These are phyloP conservation scores for Lomentospora prolificans DNA, from an alignment of 2,329 filamentous ascomycete species.

Conservation along the genomic window DNA sequence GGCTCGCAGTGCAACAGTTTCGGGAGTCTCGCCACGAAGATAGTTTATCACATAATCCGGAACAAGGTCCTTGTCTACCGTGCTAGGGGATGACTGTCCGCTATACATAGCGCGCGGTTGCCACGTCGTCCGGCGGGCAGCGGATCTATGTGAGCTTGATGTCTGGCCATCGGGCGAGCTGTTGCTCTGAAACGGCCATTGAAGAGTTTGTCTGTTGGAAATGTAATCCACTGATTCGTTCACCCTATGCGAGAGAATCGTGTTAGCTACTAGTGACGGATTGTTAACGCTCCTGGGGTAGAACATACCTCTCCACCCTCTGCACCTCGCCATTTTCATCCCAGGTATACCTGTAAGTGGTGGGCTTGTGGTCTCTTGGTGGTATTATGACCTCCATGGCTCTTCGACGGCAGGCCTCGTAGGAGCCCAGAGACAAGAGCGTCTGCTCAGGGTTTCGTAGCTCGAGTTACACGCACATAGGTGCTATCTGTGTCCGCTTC, in stretches of 20 bases:
- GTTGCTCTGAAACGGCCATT: constrained; percentile 13
- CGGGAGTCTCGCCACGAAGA: constrained; percentile 44
- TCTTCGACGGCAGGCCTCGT: not conserved
- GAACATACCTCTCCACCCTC: constrained; percentile 11
- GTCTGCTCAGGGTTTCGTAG: not conserved
- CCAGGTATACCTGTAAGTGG: constrained; percentile 13
- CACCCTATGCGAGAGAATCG: not conserved
- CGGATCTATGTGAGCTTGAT: not conserved
- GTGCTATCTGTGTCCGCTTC: not conserved
- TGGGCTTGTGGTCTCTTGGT: constrained; percentile 12
- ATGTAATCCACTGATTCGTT: constrained; percentile 4
- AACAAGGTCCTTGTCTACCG: constrained; percentile 34
- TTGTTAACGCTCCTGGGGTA: not conserved
- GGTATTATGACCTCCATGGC: constrained; percentile 14
- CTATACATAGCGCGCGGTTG: not conserved
- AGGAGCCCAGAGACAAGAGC: not conserved
- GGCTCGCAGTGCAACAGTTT: constrained; percentile 37
- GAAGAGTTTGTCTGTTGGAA: constrained; percentile 8
- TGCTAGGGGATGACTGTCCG: constrained; percentile 15
- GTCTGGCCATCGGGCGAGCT: not conserved
- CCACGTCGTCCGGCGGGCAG: constrained; percentile 7
- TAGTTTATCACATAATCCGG: constrained; percentile 48
- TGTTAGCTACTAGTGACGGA: not conserved
- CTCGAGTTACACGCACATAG: not conserved
- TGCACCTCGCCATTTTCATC: constrained; percentile 13